phyloP scores from a whole-genome alignment of 345 rosid species.

The Dipteronia dyeriana region DNA sequence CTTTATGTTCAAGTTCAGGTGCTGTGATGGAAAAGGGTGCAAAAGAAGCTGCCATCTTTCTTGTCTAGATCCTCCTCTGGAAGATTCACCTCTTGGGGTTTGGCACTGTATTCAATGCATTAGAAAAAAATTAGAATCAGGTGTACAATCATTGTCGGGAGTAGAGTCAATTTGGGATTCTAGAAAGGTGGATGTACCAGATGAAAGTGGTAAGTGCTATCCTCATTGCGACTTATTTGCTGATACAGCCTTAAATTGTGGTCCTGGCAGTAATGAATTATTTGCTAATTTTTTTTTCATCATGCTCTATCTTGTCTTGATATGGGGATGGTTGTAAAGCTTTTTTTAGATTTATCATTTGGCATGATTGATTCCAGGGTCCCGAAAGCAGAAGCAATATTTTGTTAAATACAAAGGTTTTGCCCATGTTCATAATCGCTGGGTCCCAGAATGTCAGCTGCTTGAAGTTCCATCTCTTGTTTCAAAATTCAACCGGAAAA shows the following conservation, averaged over 20 bases:
- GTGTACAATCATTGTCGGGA: conserved; percentile 45
- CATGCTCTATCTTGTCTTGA: not conserved
- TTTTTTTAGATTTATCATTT: not conserved
- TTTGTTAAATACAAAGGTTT: conserved; percentile 58
- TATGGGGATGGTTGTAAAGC: not conserved
- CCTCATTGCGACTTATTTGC: not conserved
- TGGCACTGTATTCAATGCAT: conserved; percentile 54
- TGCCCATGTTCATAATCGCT: conserved; percentile 60
- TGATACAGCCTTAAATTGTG: not conserved
- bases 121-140: conserved; percentile 44
- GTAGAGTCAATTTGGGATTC: conserved; percentile 59
- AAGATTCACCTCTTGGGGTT: conserved; percentile 42
- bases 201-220: conserved; percentile 38
- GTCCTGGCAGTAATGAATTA: not conserved
- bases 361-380: conserved; percentile 25
- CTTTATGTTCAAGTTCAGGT: conserved; percentile 33
- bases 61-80: conserved; percentile 47
- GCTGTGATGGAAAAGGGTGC: conserved; percentile 57
- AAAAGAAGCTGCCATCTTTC: conserved; percentile 46
- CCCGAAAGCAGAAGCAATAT: conserved; percentile 37
- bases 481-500: conserved; percentile 40
- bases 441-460: conserved; percentile 49
- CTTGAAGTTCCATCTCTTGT: conserved; percentile 44
- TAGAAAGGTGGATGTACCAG: conserved; percentile 36
- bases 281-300: not conserved